phyloP scores from a whole-genome alignment of 495 filamentous ascomycete species.

The Talaromyces thailandensis region DNA sequence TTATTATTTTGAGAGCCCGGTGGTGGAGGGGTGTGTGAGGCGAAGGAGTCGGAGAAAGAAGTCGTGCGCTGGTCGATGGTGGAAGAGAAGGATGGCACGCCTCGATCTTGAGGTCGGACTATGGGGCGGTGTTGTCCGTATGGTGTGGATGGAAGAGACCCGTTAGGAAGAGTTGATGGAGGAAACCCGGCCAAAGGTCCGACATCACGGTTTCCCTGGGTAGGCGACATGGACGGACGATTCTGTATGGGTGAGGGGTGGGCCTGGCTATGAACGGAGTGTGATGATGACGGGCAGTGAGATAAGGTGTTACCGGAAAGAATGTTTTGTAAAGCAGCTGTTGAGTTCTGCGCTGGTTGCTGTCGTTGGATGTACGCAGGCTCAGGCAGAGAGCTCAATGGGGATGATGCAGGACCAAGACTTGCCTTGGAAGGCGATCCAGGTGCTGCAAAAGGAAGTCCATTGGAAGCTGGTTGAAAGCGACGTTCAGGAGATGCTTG shows the following conservation, averaged over 20 bases:
- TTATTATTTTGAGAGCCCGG: conserved; percentile 36
- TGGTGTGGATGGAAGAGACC: conserved; percentile 24
- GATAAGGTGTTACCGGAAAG: conserved; percentile 22
- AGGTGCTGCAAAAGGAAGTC: conserved; percentile 21
- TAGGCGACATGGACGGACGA: conserved; percentile 41
- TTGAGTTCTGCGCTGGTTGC: conserved; percentile 21
- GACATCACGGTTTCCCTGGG: conserved; percentile 38
- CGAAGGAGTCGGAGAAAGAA: conserved; percentile 30
- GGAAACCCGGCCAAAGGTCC: conserved; percentile 38
- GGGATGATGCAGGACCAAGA: conserved; percentile 17
- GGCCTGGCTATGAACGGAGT: conserved; percentile 29
- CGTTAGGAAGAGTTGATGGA: conserved; percentile 19
- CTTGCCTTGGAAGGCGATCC: conserved; percentile 30
- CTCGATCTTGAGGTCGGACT: conserved; percentile 20
- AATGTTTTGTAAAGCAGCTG: conserved; percentile 20
- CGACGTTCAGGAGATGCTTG: conserved; percentile 33
- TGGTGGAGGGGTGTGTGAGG: conserved; percentile 24
- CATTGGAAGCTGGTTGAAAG: conserved; percentile 17
- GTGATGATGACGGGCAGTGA: conserved; percentile 37
- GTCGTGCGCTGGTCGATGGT: conserved; percentile 18
- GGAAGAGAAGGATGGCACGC: conserved; percentile 25
- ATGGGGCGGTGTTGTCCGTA: conserved; percentile 25
- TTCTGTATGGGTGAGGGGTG: conserved; percentile 34
- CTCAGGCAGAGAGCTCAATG: conserved; percentile 19
- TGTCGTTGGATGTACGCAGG: conserved; percentile 17